Evolutionary conservation across 2,329 filamentous ascomycete species (phyloP), one percentile per base, ranked within the genome.

Genomic region (Pseudocercospora pini-densiflorae): DNA sequence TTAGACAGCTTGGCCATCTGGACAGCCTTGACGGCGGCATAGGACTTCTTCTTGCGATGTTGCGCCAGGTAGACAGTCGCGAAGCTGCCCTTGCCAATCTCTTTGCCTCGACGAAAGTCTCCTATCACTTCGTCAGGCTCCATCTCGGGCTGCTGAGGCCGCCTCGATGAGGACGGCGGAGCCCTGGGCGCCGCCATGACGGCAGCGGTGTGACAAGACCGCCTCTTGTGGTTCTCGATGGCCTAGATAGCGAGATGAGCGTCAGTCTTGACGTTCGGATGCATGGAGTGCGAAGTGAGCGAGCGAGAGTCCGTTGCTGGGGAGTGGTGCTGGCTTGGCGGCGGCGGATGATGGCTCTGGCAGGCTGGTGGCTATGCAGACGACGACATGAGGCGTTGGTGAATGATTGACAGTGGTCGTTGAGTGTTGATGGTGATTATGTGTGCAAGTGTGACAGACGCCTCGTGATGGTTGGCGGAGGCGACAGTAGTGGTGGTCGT

Each of bases 11-110:
- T 94, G 72, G 86, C 87, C 73, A 96, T 87, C 75, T 97, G 93
- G 79, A 99, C 95, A 27, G 94, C 97, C 81, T 99, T 99, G 87
- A 99, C 93, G 68, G 95, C 95, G 60, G 97, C 95, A 67, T 91
- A 89, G 70, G 91, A 90, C 74, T 90, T 90, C 71, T 90, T 89
- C 79, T 89, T 89, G 93, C 63, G 62, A 67, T 79, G 77, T 60
- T 77, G 76, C 51, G 77, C 78, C 27, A 79, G 71, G 79, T 95
- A 98, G 72, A 99, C 95, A 72, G 93, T 93, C 71, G 95, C 95
- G 84, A 98, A 99, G 83, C 95, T 98, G 69, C 95, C 95, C 82
- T 95, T 95, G 70, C 95, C 95, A 78, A 98, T 97, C 82, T 97
- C 92, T 73, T 91, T 89, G 73, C 93, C 88, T 75, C 94, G 89